A percentile compares a stretch with the other conserved stretches of the same genome.
Evolutionary conservation across 2,329 filamentous ascomycete genomes (phyloP).

Genomic region (Penicillium hordei): DNA sequence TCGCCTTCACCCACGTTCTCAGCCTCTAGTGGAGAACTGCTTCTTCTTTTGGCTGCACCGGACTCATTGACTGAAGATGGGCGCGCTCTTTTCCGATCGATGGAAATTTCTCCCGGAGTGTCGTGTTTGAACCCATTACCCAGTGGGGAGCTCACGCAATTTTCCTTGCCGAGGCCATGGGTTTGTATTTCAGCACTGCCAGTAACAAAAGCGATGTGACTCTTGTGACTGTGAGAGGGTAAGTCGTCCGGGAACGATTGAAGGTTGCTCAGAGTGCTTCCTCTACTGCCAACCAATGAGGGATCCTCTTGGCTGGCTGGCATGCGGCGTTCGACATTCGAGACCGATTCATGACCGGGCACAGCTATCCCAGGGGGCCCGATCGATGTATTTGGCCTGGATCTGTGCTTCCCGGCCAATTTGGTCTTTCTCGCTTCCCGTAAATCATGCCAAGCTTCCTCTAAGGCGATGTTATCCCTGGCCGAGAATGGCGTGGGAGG

Average conservation of each 20-base stretch:
- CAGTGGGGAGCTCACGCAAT: constrained; percentile 21
- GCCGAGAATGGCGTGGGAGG: constrained; percentile 74
- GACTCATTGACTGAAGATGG: constrained; percentile 32
- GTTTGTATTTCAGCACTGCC: constrained; percentile 12
- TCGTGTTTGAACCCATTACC: constrained; percentile 18
- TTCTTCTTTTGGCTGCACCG: constrained; percentile 31
- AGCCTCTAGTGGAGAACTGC: constrained; percentile 25
- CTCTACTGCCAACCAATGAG: constrained; percentile 20
- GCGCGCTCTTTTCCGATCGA: constrained; percentile 34
- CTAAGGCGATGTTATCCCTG: constrained; percentile 75
- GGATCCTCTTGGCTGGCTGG: constrained; percentile 15
- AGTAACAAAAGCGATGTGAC: constrained; percentile 9
- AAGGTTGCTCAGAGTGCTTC: constrained; percentile 17
- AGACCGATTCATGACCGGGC: constrained; percentile 19
- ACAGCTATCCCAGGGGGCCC: constrained; percentile 27
- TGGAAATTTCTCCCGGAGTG: constrained; percentile 1
- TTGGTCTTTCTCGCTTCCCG: constrained; percentile 24
- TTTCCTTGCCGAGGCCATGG: constrained; percentile 13
- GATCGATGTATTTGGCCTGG: constrained; percentile 11
- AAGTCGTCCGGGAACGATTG: constrained; percentile 20
- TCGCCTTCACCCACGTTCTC: constrained; percentile 28
- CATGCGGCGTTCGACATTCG: constrained; percentile 11
- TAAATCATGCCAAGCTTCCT: constrained; percentile 72
- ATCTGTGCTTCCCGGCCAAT: constrained; percentile 1
- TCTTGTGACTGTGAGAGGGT: constrained; percentile 12